Percentiles rank a stretch among this genome's conserved stretches.
These are phyloP conservation scores for Claviceps cyperi DNA, from an alignment of 2,329 filamentous ascomycete genomes.

Conservation along the genomic window DNA sequence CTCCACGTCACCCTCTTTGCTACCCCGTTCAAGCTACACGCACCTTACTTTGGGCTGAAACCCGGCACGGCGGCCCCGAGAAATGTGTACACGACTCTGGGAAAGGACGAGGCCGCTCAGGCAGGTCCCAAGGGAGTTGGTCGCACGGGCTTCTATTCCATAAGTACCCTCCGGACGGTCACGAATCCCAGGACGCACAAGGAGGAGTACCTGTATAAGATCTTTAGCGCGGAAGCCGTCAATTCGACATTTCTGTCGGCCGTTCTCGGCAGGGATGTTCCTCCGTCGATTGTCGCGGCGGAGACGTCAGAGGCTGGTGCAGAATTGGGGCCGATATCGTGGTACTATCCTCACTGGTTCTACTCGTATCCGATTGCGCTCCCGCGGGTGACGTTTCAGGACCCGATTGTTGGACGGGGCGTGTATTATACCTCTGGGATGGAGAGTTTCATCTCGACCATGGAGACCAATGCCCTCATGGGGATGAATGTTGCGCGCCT, in stretches of 20 bases:
- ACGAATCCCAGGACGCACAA: conserved; percentile 42
- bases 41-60: conserved; percentile 55
- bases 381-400: conserved; percentile 80
- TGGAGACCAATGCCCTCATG: conserved; percentile 92
- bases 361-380: conserved; percentile 72
- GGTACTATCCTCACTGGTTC: conserved; percentile 68
- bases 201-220: conserved; percentile 48
- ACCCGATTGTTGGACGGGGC: conserved; percentile 51
- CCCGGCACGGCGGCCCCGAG: conserved; percentile 47
- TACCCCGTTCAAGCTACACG: conserved; percentile 57
- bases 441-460: conserved; percentile 88
- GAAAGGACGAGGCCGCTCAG: conserved; percentile 36
- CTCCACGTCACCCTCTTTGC: conserved; percentile 85
- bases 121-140: conserved; percentile 48
- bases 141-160: conserved; percentile 67
- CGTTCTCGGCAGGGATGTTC: conserved; percentile 34
- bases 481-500: conserved; percentile 71
- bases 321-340: conserved; percentile 43
- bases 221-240: conserved; percentile 43
- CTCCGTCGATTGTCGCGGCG: conserved; percentile 21
- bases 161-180: conserved; percentile 56
- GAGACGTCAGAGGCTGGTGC: conserved; percentile 18
- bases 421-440: conserved; percentile 65
- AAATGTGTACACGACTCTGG: conserved; percentile 71
- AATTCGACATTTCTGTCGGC: conserved; percentile 37